Base-by-base conservation (phyloP, 805 yeast species). In the Kodamaea hsintzibuensis region DNA sequence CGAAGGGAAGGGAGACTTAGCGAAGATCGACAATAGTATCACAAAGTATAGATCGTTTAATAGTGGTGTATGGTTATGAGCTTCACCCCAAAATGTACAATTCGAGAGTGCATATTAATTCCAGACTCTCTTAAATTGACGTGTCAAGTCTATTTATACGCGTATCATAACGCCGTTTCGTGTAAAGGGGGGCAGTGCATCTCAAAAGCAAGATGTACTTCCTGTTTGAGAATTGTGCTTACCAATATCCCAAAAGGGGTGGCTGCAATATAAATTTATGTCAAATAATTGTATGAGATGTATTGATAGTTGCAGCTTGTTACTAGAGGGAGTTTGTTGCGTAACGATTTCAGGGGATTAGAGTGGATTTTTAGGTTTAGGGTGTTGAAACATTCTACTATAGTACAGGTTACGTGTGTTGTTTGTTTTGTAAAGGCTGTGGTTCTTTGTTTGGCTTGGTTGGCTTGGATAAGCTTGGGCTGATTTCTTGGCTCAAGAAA, bases 401-500 rank as follows among this genome's bases (percentile, higher is more conserved):
- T 30, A 5, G 35, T 3, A 30, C 10, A 12, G 35, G 10, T 30
- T 5, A 12, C 10, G 35, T 8, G 35, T 30, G 13, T 22, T 22
- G 25, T 22, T 22, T 22, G 25, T 22, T 22, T 6, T 22, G 25
- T 22, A 6, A 22, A 22, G 25, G 25, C 25, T 22, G 25, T 12
- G 35, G 10, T 2, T 30, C 35, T 30, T 30, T 30, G 35, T 30
- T 30, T 30, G 17, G 19, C 42, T 38, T 38, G 17, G 42, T 38
- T 38, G 17, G 17, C 17, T 38, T 14, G 42, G 44, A 10, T 6
- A 17, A 19, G 12, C 44, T 39, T 39, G 42, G 44, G 10, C 17
- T 40, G 35, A 13, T 37, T 50, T 17, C 16, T 42, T 30, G 40
- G 49, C 47, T 12, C 49, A 44, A 44, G 53, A 50, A 50, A 50